Evolutionary conservation across 306 rosid genomes (phyloP), one percentile per base, ranked within the genome.

Genomic region (Fragaria iinumae): DNA sequence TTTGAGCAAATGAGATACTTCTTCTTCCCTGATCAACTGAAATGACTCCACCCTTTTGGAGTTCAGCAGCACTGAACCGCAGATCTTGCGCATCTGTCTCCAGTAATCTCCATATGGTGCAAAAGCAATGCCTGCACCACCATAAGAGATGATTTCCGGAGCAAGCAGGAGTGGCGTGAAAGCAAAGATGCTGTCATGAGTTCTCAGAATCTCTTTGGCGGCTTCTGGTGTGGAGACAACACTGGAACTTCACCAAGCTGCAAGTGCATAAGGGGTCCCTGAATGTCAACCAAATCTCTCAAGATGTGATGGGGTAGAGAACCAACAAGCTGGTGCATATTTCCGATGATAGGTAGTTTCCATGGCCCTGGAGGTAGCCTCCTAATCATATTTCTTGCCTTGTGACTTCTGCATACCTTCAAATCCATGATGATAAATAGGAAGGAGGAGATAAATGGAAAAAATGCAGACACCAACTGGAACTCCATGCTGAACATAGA

Each of bases 31-130:
- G 20, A 88, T 32, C 3, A 21, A 67, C 41, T 71, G 27, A 64
- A 84, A 86, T 11, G 86, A 86, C 0, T 80, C 76, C 47, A 88
- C 90, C 72, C 81, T 64, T 55, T 80, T 74, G 3, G 72, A 71
- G 69, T 88, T 82, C 1, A 84, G 59, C 60, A 88, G 87, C 48
- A 84, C 88, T 2, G 71, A 3, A 0, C 41, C 43, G 12, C 79
- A 79, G 48, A 85, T 77, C 63, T 83, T 88, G 56, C 83, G 14
- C 80, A 79, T 80, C n/a, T 81, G 91, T 72, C 89, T 85, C 91
- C 87, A 88, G 25, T 85, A 83, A 60, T 79, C 76, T 39, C 82
- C 78, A 13, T 79, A 79, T 0, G 89, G 91, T 21, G 88, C 67
- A 65, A 74, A 83, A 1, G 72, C 64, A 48, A 88, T 82, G 36